These are phyloP conservation scores for Capsicum pubescens DNA, from an alignment of 257 asterid genomes.

Conservation along the genomic window DNA sequence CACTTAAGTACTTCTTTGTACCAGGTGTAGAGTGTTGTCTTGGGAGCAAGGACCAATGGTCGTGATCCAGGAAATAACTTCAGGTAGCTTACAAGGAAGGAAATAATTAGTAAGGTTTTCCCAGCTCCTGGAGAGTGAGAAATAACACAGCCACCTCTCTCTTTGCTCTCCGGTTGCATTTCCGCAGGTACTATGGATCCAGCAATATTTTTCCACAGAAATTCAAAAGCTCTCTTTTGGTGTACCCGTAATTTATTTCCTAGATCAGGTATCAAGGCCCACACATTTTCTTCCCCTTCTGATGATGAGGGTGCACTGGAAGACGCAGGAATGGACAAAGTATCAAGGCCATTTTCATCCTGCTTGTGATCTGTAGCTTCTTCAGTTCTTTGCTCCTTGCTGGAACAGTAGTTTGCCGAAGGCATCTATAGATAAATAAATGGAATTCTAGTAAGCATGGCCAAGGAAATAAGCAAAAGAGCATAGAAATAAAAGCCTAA, in stretches of 20 bases:
- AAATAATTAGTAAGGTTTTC: conserved; percentile 82
- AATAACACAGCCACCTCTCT: conserved; percentile 90
- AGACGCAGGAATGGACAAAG: conserved; percentile 61
- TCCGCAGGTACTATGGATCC: conserved; percentile 77
- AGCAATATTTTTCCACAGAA: conserved; percentile 93
- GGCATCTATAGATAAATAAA: conserved; percentile 47
- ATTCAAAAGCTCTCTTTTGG: conserved; percentile 86
- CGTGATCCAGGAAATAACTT: conserved; percentile 91
- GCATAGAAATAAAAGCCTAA: conserved; percentile 18
- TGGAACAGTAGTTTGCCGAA: conserved; percentile 38
- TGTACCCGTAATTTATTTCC: conserved; percentile 65
- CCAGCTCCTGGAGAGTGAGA: conserved; percentile 99
- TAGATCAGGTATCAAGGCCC: conserved; percentile 92
- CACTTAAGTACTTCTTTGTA: conserved; percentile 95
- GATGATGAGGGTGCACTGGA: conserved; percentile 52
- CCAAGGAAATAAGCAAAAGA: not conserved
- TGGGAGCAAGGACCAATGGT: conserved; percentile 95
- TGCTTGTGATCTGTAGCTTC: conserved; percentile 50
- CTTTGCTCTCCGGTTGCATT: conserved; percentile 68
- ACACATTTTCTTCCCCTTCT: conserved; percentile 68
- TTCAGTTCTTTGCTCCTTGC: conserved; percentile 67
- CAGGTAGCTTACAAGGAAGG: conserved; percentile 91
- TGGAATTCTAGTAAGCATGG: not conserved
- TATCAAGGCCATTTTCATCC: conserved; percentile 48
- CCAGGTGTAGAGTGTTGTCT: conserved; percentile 95